Conservation (phyloP, 2,329 filamentous ascomycete species). For the Penicillium sumatraense region DNA sequence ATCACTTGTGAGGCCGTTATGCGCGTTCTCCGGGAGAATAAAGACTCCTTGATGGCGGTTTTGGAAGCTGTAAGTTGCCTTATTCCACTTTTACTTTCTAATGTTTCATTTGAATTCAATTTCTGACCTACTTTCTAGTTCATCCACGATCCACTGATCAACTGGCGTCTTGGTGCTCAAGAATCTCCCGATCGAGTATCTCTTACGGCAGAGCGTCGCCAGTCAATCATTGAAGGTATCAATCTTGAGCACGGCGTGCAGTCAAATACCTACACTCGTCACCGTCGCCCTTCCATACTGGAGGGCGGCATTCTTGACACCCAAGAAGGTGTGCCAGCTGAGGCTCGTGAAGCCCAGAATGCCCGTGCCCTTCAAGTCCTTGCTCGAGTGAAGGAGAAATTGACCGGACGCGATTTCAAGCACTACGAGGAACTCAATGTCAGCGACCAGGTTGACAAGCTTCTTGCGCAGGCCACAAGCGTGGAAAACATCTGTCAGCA, state of each 20-base stretch:
- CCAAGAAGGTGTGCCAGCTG: slow-evolving; percentile 45
- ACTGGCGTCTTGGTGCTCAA: slow-evolving; percentile 79
- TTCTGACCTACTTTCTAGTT: slow-evolving; percentile 63
- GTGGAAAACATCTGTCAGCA: slow-evolving; percentile 98
- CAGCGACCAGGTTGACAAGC: slow-evolving; percentile 86
- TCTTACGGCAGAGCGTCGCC: slow-evolving; percentile 64
- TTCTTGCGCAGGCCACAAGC: slow-evolving; percentile 94
- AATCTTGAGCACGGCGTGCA: slow-evolving; percentile 57
- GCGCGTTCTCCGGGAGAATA: slow-evolving; percentile 94
- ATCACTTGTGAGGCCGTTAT: slow-evolving; percentile 99
- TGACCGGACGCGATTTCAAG: slow-evolving; percentile 93
- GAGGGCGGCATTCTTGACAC: slow-evolving; percentile 57
- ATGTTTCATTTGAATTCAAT: background rate
- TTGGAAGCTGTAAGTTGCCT: slow-evolving; percentile 79
- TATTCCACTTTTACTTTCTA: slow-evolving; percentile 20
- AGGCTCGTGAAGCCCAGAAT: slow-evolving; percentile 80
- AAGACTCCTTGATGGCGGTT: slow-evolving; percentile 98
- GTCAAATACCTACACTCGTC: slow-evolving; percentile 69
- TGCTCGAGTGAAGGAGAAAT: slow-evolving; percentile 88
- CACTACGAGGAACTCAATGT: slow-evolving; percentile 81
- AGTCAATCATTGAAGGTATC: slow-evolving; percentile 59
- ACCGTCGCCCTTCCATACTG: slow-evolving; percentile 71
- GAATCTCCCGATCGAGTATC: slow-evolving; percentile 65
- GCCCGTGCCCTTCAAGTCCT: slow-evolving; percentile 90
- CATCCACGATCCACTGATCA: slow-evolving; percentile 98